Evolutionary conservation across 495 filamentous ascomycete genomes (phyloP).

Genomic region (Penicillium turbatum): DNA sequence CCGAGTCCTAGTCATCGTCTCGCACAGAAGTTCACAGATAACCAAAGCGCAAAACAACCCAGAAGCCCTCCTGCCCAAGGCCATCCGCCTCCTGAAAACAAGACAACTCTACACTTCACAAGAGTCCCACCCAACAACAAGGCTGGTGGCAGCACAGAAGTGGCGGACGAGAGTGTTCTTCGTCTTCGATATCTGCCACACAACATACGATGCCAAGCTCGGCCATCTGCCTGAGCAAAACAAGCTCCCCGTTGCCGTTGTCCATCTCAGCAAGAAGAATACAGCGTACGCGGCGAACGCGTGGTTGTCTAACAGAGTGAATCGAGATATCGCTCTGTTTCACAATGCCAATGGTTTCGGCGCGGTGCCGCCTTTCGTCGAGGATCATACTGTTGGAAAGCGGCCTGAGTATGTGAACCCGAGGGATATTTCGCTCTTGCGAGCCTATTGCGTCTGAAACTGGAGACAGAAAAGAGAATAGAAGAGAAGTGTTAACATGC

Average conservation of each 20-base stretch:
- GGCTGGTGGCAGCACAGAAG: slow-evolving; percentile 23
- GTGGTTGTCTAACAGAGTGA: slow-evolving; percentile 23
- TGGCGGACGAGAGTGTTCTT: slow-evolving; percentile 24
- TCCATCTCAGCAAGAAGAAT: slow-evolving; percentile 27
- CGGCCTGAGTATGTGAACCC: slow-evolving; percentile 21
- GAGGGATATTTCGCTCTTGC: slow-evolving; percentile 23
- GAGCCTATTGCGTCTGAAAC: slow-evolving; percentile 11
- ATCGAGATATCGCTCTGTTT: slow-evolving; percentile 25
- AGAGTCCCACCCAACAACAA: slow-evolving; percentile 1
- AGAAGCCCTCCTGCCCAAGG: slow-evolving; percentile 18
- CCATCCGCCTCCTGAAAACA: slow-evolving; percentile 17
- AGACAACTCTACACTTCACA: background rate
- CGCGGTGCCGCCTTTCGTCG: slow-evolving; percentile 22
- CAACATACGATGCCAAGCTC: slow-evolving; percentile 21
- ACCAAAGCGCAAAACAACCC: slow-evolving; percentile 16
- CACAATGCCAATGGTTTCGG: slow-evolving; percentile 27
- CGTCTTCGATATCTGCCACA: slow-evolving; percentile 27
- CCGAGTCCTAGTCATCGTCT: slow-evolving; percentile 25
- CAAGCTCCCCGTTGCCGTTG: slow-evolving; percentile 23
- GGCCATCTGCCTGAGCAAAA: slow-evolving; percentile 28
- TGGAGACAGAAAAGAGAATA: background rate
- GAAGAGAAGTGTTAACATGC: background rate
- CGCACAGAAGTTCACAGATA: slow-evolving; percentile 20
- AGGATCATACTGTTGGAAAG: slow-evolving; percentile 23
- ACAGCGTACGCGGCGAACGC: slow-evolving; percentile 20